These are phyloP conservation scores for Alternaria consortialis DNA, from an alignment of 2,329 filamentous ascomycete genomes.

Conservation along the genomic window DNA sequence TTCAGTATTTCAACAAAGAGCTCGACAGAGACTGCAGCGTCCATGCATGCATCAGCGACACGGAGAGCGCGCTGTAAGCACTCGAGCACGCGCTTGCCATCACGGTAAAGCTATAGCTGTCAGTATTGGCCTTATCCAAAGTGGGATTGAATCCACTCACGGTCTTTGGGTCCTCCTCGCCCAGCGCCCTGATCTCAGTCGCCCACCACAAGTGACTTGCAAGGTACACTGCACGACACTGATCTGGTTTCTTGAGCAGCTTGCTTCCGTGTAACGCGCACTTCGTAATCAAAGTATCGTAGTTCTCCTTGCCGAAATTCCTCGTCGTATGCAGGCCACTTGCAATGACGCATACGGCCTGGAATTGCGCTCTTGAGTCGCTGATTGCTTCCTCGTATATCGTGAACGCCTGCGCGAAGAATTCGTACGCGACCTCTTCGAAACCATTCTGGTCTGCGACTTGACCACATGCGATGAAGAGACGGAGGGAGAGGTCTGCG, in stretches of 20 bases:
- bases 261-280: slow-evolving; percentile 97
- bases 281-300: slow-evolving; percentile 98
- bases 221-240: slow-evolving; percentile 94
- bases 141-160: slow-evolving; percentile 61
- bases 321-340: slow-evolving; percentile 87
- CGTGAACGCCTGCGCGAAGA: slow-evolving; percentile 97
- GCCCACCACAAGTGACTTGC: slow-evolving; percentile 99
- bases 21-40: slow-evolving; percentile 95
- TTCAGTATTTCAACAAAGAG: slow-evolving; percentile 98
- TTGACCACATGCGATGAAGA: slow-evolving; percentile 92
- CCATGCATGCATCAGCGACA: slow-evolving; percentile 98
- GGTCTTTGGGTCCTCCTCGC: slow-evolving; percentile 81
- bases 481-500: slow-evolving; percentile 85
- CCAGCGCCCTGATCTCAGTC: slow-evolving; percentile 78
- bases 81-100: slow-evolving; percentile 95
- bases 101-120: slow-evolving; percentile 77
- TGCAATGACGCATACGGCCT: slow-evolving; percentile 94
- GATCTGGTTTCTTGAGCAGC: slow-evolving; percentile 95
- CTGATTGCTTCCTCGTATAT: slow-evolving; percentile 97
- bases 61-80: slow-evolving; percentile 94
- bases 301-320: slow-evolving; percentile 95
- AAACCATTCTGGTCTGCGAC: slow-evolving; percentile 90
- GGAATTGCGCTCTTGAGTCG: slow-evolving; percentile 96
- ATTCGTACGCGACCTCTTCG: slow-evolving; percentile 97
- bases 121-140: slow-evolving; percentile 6